A percentile compares a stretch with the other conserved stretches of the same genome.
Conservation (phyloP, 805 yeast genomes). For the Ogataea nakhonphanomensis region DNA sequence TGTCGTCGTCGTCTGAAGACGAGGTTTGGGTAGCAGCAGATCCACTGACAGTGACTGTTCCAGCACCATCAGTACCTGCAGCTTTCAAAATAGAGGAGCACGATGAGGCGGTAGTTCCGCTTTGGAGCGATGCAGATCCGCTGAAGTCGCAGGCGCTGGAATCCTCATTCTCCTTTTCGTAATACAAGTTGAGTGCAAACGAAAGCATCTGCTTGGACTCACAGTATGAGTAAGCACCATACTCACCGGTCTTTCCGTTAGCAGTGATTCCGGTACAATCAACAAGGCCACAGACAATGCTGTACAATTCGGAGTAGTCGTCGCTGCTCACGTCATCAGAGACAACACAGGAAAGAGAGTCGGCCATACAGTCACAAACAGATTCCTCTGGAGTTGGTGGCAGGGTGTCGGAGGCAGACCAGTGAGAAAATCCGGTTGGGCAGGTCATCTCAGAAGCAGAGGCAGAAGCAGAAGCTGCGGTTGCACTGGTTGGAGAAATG, state of each 20-base stretch:
- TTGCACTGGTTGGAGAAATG: conserved; percentile 51
- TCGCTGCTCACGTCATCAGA: conserved; percentile 46
- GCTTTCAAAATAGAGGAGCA: conserved; percentile 56
- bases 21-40: conserved; percentile 25
- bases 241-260: conserved; percentile 61
- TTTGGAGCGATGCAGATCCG: conserved; percentile 59
- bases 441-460: conserved; percentile 50
- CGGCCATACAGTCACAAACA: conserved; percentile 61
- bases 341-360: conserved; percentile 59
- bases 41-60: conserved; percentile 44
- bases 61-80: conserved; percentile 72
- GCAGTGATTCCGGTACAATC: conserved; percentile 59
- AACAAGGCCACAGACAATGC: conserved; percentile 50
- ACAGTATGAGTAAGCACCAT: conserved; percentile 76
- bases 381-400: conserved; percentile 77
- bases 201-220: conserved; percentile 60
- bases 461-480: conserved; percentile 38
- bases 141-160: conserved; percentile 61
- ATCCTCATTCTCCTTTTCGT: conserved; percentile 41
- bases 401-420: conserved; percentile 65
- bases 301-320: conserved; percentile 59
- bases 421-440: conserved; percentile 52
- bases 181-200: conserved; percentile 63
- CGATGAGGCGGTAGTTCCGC: conserved; percentile 46
- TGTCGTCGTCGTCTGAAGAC: conserved; percentile 17